Evolutionary conservation across 2,329 filamentous ascomycete species (phyloP), one percentile per base, ranked within the genome.

Genomic region (Pseudopyrenochaeta lycopersici): DNA sequence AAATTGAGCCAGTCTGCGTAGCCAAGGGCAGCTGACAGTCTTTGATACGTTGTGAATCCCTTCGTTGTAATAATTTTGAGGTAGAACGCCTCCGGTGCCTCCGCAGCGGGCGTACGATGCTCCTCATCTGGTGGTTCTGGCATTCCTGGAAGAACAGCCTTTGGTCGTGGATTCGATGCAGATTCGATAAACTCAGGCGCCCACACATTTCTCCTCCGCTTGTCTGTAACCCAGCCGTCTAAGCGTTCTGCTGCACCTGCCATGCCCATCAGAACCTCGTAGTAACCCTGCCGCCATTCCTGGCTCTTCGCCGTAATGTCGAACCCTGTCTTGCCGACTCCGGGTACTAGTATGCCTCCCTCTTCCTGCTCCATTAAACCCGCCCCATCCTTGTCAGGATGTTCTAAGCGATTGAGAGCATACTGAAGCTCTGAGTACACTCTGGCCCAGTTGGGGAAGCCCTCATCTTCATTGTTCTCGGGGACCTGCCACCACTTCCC

Each of bases 1-100:
- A 86, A 94, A 62, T 92, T 90, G 33, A 96, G 82, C 85, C 90
- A 97, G 49, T 91, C 89, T 1, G 90, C 94, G 71, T 93, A 96
- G 1, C 88, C 89, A 36, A 97, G 78, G 3, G 91, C 89, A 3
- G 93, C 92, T 52, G 94, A 88, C 46, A 97, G 81, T 66, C 87
- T 88, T 75, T 98, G 92, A 51, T 86, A 83, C n/a, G 85, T 82
- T 1, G 85, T 88, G 66, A 98, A 91, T 1, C 94, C 94, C 49
- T 84, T 84, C 0, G 91, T 94, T 6, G 88, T 91, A 48, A 97
- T 77, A 43, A 97, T 87, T 68, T 90, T 90, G 76, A 90, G 84
- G 71, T 98, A 98, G 68, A 88, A 92, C 12, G 81, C 84, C 66
- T 95, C 90, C 0, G 94, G 91, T 0, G 84, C 73, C 6, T 71